Evolutionary conservation across 176 grass and related monocot genomes (phyloP).

Genomic region (Oryza coarctata): DNA sequence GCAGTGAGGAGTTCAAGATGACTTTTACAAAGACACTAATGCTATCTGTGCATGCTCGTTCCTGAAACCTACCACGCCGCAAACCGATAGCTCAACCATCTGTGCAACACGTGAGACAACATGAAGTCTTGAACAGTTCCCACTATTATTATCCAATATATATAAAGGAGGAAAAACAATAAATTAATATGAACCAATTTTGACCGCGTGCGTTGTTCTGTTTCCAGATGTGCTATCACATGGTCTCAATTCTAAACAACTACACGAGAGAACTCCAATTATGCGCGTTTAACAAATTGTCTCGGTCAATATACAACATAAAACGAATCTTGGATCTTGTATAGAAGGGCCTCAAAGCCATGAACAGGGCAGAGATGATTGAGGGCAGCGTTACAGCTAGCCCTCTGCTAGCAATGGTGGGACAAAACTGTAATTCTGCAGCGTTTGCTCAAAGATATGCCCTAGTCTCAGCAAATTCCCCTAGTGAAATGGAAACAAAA

Average conservation of each 20-base stretch:
- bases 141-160: not conserved
- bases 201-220: not conserved
- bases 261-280: not conserved
- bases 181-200: not conserved
- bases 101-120: not conserved
- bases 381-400: slow-evolving; percentile 13
- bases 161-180: not conserved
- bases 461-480: slow-evolving; percentile 64
- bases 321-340: not conserved
- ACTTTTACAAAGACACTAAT: no score
- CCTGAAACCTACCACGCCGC: not conserved
- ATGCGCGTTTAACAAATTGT: not conserved
- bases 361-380: not conserved
- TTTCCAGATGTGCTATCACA: slow-evolving; percentile 20
- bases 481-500: slow-evolving; percentile 34
- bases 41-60: no score
- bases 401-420: slow-evolving; percentile 53
- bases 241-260: slow-evolving; percentile 14
- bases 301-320: not conserved
- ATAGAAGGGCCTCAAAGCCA: not conserved
- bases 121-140: not conserved
- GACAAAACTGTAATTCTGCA: slow-evolving; percentile 62
- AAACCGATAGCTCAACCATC: not conserved
- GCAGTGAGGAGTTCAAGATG: no score
- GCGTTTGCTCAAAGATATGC: slow-evolving; percentile 85